Conservation (phyloP, 169 alveolate species). For the Plasmodium sp. region DNA sequence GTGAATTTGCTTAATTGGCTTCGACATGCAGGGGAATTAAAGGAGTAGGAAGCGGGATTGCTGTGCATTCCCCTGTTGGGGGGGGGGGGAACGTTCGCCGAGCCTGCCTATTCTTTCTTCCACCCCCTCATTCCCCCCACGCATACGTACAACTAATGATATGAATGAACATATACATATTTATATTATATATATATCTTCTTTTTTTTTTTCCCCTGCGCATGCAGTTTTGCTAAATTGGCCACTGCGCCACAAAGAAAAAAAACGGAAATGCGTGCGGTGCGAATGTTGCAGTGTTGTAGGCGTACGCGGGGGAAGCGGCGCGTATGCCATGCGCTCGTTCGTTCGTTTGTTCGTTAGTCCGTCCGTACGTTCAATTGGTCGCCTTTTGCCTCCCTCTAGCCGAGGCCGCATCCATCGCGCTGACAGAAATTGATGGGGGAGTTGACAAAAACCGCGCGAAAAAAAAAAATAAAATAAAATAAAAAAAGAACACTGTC, state of each 20-base stretch:
- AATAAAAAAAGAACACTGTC: too few species aligned
- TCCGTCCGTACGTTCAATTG: too few species aligned
- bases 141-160: background rate
- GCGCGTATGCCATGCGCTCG: too few species aligned
- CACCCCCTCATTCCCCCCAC: background rate
- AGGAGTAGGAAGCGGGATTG: background rate
- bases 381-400: too few species aligned
- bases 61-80: too few species aligned
- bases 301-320: too few species aligned
- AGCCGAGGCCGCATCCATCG: too few species aligned
- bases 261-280: background rate
- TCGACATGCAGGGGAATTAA: background rate
- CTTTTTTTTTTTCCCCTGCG: background rate
- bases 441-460: too few species aligned
- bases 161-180: background rate
- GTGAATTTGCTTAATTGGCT: background rate
- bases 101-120: background rate
- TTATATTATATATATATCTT: background rate
- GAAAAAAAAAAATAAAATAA: too few species aligned
- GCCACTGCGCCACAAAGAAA: background rate
- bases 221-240: background rate
- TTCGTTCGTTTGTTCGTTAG: too few species aligned
- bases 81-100: background rate
- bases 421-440: too few species aligned
- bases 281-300: too few species aligned